These are phyloP conservation scores for Tetrahymena malaccensis DNA, from an alignment of 73 alveolate genomes.

Conservation along the genomic window DNA sequence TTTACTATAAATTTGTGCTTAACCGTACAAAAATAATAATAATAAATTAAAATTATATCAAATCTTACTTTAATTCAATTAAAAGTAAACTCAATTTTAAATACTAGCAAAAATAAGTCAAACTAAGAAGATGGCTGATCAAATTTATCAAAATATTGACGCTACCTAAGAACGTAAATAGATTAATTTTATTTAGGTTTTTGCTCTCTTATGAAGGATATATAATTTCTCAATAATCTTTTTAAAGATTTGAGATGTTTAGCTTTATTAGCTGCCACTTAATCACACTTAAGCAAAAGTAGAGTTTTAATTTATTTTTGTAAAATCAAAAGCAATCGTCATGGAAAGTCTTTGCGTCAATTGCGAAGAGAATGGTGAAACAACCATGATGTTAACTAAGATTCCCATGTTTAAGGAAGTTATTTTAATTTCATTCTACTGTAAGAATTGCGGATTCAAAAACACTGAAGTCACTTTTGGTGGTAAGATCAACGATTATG, in stretches of 20 bases:
- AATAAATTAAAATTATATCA: background rate
- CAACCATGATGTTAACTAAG: constrained; percentile 80
- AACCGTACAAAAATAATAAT: background rate
- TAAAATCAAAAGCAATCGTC: constrained; percentile 1
- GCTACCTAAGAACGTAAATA: background rate
- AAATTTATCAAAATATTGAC: background rate
- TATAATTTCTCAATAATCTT: no score
- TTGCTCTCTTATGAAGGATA: background rate
- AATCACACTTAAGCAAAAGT: background rate
- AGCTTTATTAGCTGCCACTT: no score
- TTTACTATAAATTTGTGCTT: background rate
- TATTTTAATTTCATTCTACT: constrained; percentile 81
- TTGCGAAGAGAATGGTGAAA: constrained; percentile 86
- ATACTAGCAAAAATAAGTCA: background rate
- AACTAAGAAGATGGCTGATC: background rate
- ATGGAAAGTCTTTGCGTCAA: constrained; percentile 86
- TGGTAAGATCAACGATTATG: constrained; percentile 84
- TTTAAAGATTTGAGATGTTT: no score
- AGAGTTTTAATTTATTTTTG: background rate
- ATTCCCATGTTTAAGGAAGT: constrained; percentile 95
- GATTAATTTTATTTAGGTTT: background rate
- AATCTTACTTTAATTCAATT: background rate
- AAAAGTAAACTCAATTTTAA: background rate
- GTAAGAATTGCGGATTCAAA: constrained; percentile 91
- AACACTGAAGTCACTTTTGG: constrained; percentile 91